Evolutionary conservation across 108 stramenopile species (phyloP).

Genomic region (Schizochytrium sp.): DNA sequence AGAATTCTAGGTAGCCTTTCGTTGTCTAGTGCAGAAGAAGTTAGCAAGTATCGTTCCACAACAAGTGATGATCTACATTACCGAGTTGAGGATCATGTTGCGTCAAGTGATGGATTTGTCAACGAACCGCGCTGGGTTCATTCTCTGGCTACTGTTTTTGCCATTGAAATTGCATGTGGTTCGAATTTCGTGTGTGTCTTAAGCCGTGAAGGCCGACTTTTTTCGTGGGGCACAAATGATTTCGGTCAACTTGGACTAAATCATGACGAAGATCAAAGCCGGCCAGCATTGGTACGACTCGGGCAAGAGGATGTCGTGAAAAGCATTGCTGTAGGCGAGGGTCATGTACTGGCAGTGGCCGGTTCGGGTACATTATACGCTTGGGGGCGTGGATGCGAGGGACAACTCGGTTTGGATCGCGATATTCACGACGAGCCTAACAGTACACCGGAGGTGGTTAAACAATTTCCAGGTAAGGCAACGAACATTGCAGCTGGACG

Average conservation of each 20-base stretch:
- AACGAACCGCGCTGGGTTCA: constrained; percentile 34
- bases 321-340: constrained; percentile 71
- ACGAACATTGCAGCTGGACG: constrained; percentile 71
- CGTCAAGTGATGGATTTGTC: not conserved
- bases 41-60: not conserved
- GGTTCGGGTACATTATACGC: constrained; percentile 67
- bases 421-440: constrained; percentile 68
- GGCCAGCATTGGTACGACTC: not conserved
- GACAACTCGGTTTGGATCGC: constrained; percentile 74
- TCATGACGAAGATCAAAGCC: constrained; percentile 8
- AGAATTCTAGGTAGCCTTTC: not conserved
- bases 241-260: constrained; percentile 53
- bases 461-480: constrained; percentile 21
- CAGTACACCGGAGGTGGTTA: not conserved
- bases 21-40: not conserved
- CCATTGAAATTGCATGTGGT: constrained; percentile 72
- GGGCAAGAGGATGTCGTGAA: constrained; percentile 60
- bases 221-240: constrained; percentile 71
- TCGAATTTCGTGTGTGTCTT: constrained; percentile 71
- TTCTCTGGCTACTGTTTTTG: not conserved
- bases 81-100: not conserved
- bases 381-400: constrained; percentile 71
- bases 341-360: constrained; percentile 70
- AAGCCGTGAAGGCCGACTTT: constrained; percentile 67
- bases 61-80: not conserved